Percentiles rank a stretch among this genome's conserved stretches.
Evolutionary conservation across 2,329 filamentous ascomycete species (phyloP).

Genomic region (Aspergillus aculeatinus): DNA sequence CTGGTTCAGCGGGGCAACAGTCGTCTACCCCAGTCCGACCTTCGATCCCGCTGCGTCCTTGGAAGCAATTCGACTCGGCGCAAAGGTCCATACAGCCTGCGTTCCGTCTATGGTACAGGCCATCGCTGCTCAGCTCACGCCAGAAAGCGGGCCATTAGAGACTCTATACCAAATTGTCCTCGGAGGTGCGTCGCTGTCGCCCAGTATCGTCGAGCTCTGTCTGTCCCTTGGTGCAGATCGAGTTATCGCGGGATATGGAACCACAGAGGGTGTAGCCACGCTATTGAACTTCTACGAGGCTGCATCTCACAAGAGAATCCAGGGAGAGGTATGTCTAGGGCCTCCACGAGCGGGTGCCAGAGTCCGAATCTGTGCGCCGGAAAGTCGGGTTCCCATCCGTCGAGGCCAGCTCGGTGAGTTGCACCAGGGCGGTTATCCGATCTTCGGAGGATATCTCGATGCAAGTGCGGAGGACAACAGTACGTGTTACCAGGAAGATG

Average conservation of each 20-base stretch:
- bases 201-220: background rate
- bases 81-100: slow-evolving; percentile 4
- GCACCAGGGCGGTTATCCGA: slow-evolving; percentile 5
- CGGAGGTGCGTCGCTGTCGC: slow-evolving; percentile 1
- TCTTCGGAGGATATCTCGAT: slow-evolving; percentile 8
- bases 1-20: slow-evolving; percentile 3
- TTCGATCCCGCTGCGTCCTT: slow-evolving; percentile 3
- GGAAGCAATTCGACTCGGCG: background rate
- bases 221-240: background rate
- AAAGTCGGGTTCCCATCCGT: background rate
- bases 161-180: background rate
- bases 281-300: background rate
- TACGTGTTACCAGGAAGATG: background rate
- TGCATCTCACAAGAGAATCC: background rate
- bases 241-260: slow-evolving; percentile 4
- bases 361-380: slow-evolving; percentile 2
- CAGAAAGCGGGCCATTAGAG: background rate
- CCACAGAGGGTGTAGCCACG: slow-evolving; percentile 3
- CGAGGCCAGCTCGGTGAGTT: slow-evolving; percentile 3
- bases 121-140: background rate
- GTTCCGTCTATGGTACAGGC: slow-evolving; percentile 10
- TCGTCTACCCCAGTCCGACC: background rate
- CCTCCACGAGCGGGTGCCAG: background rate
- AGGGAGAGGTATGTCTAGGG: background rate
- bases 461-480: background rate